Evolutionary conservation across 768 basidiomycete genomes (phyloP), one percentile per base, ranked within the genome.

Genomic region (Phanerochaete sordida): DNA sequence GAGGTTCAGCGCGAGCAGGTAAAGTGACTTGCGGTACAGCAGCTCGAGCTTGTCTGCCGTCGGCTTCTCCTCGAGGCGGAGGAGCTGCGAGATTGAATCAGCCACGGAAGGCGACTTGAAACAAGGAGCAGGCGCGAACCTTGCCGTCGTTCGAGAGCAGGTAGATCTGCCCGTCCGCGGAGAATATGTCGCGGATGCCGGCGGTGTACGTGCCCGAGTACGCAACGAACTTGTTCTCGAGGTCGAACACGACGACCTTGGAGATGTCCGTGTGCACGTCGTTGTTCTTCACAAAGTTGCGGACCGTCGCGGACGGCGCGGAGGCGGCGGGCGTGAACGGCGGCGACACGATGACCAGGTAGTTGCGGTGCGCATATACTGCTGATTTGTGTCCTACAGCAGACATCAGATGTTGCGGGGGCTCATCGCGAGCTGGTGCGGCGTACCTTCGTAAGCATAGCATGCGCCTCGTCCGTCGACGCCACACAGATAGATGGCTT

Each of bases 321-420:
- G 84, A 75, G 0, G 86, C 83, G 5, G 84, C 77, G 0, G 91
- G 83, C 2, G 85, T 76, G 65, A 93, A 85, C 0, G 93, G 90
- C 0, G 95, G 94, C 0, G 95, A 93, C 7, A 96, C 84, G 58
- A 97, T 90, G 63, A 96, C 84, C 51, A 97, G 82, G 67, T 96
- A 96, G 67, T 90, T 91, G n/a, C 81, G 72, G 68, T 88, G 89
- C 0, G 85, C 83, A 58, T 89, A 79, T 24, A 95, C 79, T n/a
- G 86, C 86, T 0, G 84, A 84, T 75, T 95, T 95, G 56, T 81
- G 79, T 6, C 89, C 88, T 91, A 39, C 21, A 56, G 13, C 39
- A 26, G 19, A 1, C n/a, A 24, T 61, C 16, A 53, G 50, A 24
- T 1, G 15, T 27, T 31, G 35, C 43, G 7, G 8, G 13, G 12